Evolutionary conservation across 177 flowering plant genomes (phyloP), one percentile per base, ranked within the genome.

Genomic region (Vitis hybrid): DNA sequence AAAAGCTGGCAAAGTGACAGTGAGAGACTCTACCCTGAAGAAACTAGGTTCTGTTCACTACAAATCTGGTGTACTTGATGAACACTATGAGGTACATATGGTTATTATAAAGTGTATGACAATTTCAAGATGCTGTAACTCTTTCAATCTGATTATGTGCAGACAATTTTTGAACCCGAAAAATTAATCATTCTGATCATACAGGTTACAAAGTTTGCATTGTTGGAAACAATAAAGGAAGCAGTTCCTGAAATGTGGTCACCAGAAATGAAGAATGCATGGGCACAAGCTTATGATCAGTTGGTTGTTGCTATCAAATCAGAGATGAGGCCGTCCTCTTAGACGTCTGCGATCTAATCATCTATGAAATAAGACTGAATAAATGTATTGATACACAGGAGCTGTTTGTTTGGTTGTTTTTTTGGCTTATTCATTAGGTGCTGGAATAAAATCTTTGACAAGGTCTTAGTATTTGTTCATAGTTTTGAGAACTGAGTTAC

Each of bases 171-270:
- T 40, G 46, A 40, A 40, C 46, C 46, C 0, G 9, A 40, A 40
- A 40, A 40, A 40, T 40, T 6, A 40, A 40, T 40, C 46, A 40
- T 40, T 40, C 6, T 40, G 46, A 40, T 32, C 15, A 11, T 64
- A 56, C 62, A 91, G 97, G 96, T 93, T 1, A 72, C 82, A 12
- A 91, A 77, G 65, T 89, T 67, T 67, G 93, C 97, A 11, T 66
- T 91, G 40, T 71, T 91, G 85, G 93, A 90, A 24, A 91, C 91
- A 0, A 93, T 93, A 70, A 89, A 87, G 66, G 95, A 87, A 64
- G 95, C 91, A 50, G 87, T 91, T 14, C 89, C 92, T 13, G 90
- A 89, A 52, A 91, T 88, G 91, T 93, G 94, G 98, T 84, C 91
- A 19, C 74, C 78, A 1, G 91, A 87, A 67, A 91, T 93, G 92